A percentile compares a stretch with the other conserved stretches of the same genome.
Conservation (phyloP, 2,329 filamentous ascomycete species). For the Gnomoniopsis smithogilvyi region DNA sequence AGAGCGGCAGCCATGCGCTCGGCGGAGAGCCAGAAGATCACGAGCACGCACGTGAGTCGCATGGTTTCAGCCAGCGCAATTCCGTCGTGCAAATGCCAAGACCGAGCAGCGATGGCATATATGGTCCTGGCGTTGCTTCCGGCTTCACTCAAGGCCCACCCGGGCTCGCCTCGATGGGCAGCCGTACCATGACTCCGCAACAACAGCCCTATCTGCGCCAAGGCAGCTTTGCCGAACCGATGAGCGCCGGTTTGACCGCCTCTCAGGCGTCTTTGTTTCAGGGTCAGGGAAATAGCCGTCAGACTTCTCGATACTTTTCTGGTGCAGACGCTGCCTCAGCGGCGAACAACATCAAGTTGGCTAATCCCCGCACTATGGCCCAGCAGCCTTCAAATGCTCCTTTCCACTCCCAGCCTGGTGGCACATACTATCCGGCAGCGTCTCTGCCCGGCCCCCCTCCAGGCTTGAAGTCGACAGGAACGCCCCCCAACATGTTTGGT, state of each 20-base stretch:
- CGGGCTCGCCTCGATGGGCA: constrained; percentile 58
- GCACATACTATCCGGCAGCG: constrained; percentile 70
- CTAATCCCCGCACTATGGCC: constrained; percentile 76
- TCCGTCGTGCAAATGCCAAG: constrained; percentile 68
- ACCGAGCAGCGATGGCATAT: constrained; percentile 48
- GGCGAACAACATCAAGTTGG: constrained; percentile 67
- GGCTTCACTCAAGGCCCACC: constrained; percentile 47
- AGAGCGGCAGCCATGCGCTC: constrained; percentile 80
- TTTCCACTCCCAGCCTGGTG: constrained; percentile 57
- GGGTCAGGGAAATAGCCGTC: constrained; percentile 64
- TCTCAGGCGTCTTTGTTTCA: constrained; percentile 51
- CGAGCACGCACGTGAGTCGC: constrained; percentile 50
- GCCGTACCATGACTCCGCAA: constrained; percentile 74
- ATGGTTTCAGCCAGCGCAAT: constrained; percentile 55
- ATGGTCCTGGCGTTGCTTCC: constrained; percentile 49
- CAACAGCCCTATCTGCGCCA: constrained; percentile 71
- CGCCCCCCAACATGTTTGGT: constrained; percentile 91
- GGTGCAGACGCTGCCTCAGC: constrained; percentile 69
- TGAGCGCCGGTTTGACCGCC: constrained; percentile 56
- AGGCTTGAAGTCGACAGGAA: constrained; percentile 90
- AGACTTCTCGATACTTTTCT: constrained; percentile 86
- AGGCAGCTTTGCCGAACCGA: constrained; percentile 53
- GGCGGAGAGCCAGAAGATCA: constrained; percentile 90
- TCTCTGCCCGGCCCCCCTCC: constrained; percentile 92
- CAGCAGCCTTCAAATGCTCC: constrained; percentile 81